A percentile compares a stretch with the other conserved stretches of the same genome.
Evolutionary conservation across 257 asterid species (phyloP).

Genomic region (Solanum peruvianum): DNA sequence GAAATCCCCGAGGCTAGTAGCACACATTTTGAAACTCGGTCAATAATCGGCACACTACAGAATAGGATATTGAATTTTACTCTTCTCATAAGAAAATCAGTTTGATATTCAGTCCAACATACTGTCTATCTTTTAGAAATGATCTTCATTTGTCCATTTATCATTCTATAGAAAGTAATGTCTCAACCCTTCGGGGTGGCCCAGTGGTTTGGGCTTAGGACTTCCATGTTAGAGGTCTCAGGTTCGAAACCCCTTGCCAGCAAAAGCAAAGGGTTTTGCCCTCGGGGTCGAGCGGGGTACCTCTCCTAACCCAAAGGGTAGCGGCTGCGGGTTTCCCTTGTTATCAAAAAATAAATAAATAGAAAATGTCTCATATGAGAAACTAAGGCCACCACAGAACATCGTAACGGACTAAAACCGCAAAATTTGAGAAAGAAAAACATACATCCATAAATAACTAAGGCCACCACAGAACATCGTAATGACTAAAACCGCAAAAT

Average conservation of each 20-base stretch:
- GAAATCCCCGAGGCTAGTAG: not conserved
- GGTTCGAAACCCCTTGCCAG: too few species aligned
- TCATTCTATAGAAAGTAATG: not conserved
- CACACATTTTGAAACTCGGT: not conserved
- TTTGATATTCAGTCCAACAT: not conserved
- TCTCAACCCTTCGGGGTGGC: too few species aligned
- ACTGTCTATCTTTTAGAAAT: not conserved
- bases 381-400: not conserved
- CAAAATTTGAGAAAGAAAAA: not conserved
- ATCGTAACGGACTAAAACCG: not conserved
- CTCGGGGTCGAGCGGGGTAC: too few species aligned
- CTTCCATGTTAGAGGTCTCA: too few species aligned
- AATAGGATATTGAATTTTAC: not conserved
- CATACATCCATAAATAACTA: too few species aligned
- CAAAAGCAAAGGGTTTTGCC: too few species aligned
- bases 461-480: too few species aligned
- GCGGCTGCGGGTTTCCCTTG: too few species aligned
- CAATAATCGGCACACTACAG: not conserved
- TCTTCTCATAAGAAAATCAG: not conserved
- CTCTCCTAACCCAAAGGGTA: too few species aligned
- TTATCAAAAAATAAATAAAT: too few species aligned
- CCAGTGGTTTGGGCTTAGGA: too few species aligned
- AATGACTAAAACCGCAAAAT: too few species aligned
- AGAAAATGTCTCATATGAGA: not conserved
- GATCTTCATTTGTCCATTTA: not conserved